Evolutionary conservation across 768 basidiomycete genomes (phyloP), one percentile per base, ranked within the genome.

Genomic region (Calocera viscosa): DNA sequence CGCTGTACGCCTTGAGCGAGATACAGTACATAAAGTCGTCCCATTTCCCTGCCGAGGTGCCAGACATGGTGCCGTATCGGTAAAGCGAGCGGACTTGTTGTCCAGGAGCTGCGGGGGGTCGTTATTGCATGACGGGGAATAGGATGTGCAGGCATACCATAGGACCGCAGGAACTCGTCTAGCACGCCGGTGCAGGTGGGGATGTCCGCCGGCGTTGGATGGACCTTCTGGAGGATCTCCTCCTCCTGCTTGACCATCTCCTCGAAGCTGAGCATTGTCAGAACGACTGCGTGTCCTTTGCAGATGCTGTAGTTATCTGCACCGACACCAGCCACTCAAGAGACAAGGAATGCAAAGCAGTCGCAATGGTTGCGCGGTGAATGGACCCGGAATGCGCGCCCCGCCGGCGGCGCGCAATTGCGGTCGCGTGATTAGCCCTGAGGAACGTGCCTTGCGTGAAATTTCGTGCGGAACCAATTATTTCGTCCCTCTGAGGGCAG

Each of bases 1-100:
- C 85, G 65, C 87, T 82, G 76, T 90, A 78, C 14, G 83, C 80
- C 76, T 93, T 95, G 68, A 89, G 78, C 68, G 86, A 87, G 79
- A 95, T 79, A 77, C 95, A 99, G 76, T 90, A 95, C 77, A 96
- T 96, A 82, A 95, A 94, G 72, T 95, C 94, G 67, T 91, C 87
- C 73, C 87, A 82, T 74, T 95, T 94, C 49, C 81, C 80, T 0
- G 78, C 79, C 76, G 94, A 97, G 66, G 53, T 60, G 24, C 85
- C 83, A 0, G 83, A 77, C 66, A 85, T 82, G 67, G 83, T 77
- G 7, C 95, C 95, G 70, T 88, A 86, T 73, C 95, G 84, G 76
- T 98, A 98, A 65, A 97, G 77, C 1, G 88, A 87, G 72, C 87
- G 88, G 63, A 93, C 75, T 76, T 97, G 95, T 22, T 84, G 82